These are phyloP conservation scores for Chaetothyriales sp. DNA, from an alignment of 2,329 filamentous ascomycete genomes.

Conservation along the genomic window DNA sequence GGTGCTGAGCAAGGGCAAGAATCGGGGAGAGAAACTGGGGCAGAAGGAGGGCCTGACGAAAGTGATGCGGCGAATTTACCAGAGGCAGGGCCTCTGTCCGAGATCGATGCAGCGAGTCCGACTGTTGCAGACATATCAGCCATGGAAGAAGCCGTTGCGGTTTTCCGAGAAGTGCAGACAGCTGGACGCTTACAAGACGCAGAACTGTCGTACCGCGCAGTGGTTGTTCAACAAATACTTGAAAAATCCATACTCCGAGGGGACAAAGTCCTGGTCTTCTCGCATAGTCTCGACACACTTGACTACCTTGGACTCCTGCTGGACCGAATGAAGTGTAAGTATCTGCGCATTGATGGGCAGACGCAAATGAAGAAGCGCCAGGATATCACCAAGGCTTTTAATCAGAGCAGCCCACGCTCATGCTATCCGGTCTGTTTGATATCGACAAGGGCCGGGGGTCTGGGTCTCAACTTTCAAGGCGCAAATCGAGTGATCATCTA, in stretches of 20 bases:
- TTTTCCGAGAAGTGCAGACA: constrained; percentile 14
- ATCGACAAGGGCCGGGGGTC: constrained; percentile 67
- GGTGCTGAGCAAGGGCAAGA: constrained; percentile 9
- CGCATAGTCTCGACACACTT: constrained; percentile 56
- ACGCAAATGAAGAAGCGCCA: constrained; percentile 48
- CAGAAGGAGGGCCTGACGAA: not conserved
- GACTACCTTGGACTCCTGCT: constrained; percentile 53
- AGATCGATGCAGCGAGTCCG: not conserved
- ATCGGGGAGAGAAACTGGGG: constrained; percentile 7
- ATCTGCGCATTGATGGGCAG: constrained; percentile 53
- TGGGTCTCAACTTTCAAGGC: constrained; percentile 70
- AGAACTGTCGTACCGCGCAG: constrained; percentile 53
- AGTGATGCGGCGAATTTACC: not conserved
- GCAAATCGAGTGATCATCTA: constrained; percentile 80
- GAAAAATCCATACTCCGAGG: constrained; percentile 44
- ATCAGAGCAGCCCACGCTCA: constrained; percentile 36
- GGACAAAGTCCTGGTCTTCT: constrained; percentile 74
- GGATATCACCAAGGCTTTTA: constrained; percentile 54
- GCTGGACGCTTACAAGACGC: constrained; percentile 29
- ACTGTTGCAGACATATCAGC: constrained; percentile 1
- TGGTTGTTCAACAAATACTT: constrained; percentile 56
- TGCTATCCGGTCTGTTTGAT: constrained; percentile 53
- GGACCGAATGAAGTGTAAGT: constrained; percentile 31
- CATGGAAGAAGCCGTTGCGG: constrained; percentile 3
- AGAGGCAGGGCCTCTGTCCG: not conserved